Evolutionary conservation across 1,139 yeast genomes (phyloP).

Genomic region (Zygoascus hellenicus): DNA sequence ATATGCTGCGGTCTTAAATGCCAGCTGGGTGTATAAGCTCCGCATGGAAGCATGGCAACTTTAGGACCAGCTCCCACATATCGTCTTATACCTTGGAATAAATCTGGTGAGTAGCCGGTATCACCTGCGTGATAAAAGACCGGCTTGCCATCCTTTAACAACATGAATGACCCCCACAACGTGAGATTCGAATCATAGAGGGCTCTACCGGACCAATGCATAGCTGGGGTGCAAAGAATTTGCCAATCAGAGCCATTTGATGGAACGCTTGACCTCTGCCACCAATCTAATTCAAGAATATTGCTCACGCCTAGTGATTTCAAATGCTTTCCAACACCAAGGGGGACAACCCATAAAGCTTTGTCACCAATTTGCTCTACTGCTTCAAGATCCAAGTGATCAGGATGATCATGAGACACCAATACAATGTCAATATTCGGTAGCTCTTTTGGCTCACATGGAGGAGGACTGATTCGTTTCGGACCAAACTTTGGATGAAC

Average conservation of each 20-base stretch:
- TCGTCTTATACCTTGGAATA: constrained; percentile 59
- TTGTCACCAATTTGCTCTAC: constrained; percentile 53
- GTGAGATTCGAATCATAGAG: constrained; percentile 72
- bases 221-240: constrained; percentile 85
- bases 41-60: constrained; percentile 80
- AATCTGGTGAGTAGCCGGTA: constrained; percentile 74
- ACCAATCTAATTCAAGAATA: constrained; percentile 77
- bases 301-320: constrained; percentile 51
- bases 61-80: constrained; percentile 58
- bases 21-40: constrained; percentile 94
- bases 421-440: constrained; percentile 64
- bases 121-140: constrained; percentile 89
- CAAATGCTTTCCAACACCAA: constrained; percentile 62
- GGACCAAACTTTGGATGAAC: constrained; percentile 70
- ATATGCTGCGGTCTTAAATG: constrained; percentile 88
- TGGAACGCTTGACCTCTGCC: constrained; percentile 59
- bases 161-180: constrained; percentile 81
- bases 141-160: constrained; percentile 61
- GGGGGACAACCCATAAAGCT: constrained; percentile 79
- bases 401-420: constrained; percentile 94
- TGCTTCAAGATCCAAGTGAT: constrained; percentile 69
- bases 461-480: constrained; percentile 66
- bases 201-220: constrained; percentile 95
- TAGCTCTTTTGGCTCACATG: constrained; percentile 58
- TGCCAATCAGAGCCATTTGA: constrained; percentile 51